Evolutionary conservation across 2,329 filamentous ascomycete species (phyloP).

Genomic region (Cryphonectria japonica): DNA sequence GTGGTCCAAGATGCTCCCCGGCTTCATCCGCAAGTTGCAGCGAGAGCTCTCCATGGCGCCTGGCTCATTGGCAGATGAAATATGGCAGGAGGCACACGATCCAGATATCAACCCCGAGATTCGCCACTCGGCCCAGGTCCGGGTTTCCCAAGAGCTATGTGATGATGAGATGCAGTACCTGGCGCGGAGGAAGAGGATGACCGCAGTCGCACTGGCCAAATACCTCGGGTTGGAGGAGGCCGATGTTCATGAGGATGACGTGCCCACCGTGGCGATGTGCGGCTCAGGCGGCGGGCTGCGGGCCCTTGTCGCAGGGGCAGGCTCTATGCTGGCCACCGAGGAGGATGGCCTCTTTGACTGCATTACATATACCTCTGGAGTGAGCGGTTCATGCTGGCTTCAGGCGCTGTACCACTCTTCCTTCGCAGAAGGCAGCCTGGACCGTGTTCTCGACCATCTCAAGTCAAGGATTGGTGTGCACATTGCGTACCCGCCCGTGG

Average conservation of each 20-base stretch:
- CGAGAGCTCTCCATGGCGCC: conserved; percentile 84
- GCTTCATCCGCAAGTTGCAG: conserved; percentile 80
- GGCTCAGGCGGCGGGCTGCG: conserved; percentile 90
- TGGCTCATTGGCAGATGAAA: conserved; percentile 87
- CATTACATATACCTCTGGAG: conserved; percentile 90
- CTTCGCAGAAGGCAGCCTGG: conserved; percentile 69
- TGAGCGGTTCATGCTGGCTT: conserved; percentile 95
- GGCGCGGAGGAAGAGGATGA: conserved; percentile 67
- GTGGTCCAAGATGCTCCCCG: conserved; percentile 79
- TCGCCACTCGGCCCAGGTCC: conserved; percentile 75
- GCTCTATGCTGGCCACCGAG: conserved; percentile 81
- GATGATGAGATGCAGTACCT: conserved; percentile 80
- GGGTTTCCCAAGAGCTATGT: conserved; percentile 81
- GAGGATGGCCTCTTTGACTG: conserved; percentile 93
- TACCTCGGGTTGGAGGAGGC: conserved; percentile 80
- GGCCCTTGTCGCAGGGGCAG: conserved; percentile 86
- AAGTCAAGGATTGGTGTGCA: conserved; percentile 85
- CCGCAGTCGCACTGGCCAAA: conserved; percentile 73
- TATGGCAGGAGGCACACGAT: conserved; percentile 91
- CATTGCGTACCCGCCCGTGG: conserved; percentile 88
- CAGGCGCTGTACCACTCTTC: conserved; percentile 87
- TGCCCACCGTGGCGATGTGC: conserved; percentile 91
- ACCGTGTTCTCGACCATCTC: conserved; percentile 77
- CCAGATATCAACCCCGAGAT: conserved; percentile 86
- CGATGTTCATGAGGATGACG: conserved; percentile 89